These are phyloP conservation scores for Endocalyx cinctus DNA, from an alignment of 2,329 filamentous ascomycete species.

Conservation along the genomic window DNA sequence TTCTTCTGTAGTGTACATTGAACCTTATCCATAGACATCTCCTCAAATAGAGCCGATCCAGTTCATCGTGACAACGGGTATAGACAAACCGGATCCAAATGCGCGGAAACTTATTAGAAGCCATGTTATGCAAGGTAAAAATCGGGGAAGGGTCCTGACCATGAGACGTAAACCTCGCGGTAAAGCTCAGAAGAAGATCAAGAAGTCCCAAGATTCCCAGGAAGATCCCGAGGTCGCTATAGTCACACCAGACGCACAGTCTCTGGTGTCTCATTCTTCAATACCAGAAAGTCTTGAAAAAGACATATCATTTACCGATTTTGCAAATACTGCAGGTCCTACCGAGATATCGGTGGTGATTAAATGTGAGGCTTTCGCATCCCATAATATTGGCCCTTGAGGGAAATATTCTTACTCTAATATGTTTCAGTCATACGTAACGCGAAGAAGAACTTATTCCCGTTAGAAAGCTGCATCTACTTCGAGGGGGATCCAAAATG, in stretches of 20 bases:
- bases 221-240: too few species aligned
- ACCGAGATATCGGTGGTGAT: constrained; percentile 5
- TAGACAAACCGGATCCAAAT: too few species aligned
- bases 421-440: neutral
- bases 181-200: too few species aligned
- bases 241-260: neutral
- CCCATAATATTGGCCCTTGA: too few species aligned
- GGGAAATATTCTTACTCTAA: neutral
- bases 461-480: constrained; percentile 11
- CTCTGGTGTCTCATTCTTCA: neutral
- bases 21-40: too few species aligned
- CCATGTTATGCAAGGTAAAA: constrained; percentile 40
- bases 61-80: too few species aligned
- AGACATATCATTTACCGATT: constrained; percentile 3
- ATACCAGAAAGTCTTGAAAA: constrained; percentile 4
- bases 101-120: constrained; percentile 33
- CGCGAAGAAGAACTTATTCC: constrained; percentile 11
- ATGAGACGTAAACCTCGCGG: constrained; percentile 4
- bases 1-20: too few species aligned
- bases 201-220: constrained; percentile 3
- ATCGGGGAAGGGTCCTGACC: constrained; percentile 24
- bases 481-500: constrained; percentile 12
- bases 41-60: too few species aligned
- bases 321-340: constrained; percentile 8
- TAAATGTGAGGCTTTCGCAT: constrained; percentile 4